phyloP scores from a whole-genome alignment of 257 asterid genomes.

The Ophiorrhiza pumila region DNA sequence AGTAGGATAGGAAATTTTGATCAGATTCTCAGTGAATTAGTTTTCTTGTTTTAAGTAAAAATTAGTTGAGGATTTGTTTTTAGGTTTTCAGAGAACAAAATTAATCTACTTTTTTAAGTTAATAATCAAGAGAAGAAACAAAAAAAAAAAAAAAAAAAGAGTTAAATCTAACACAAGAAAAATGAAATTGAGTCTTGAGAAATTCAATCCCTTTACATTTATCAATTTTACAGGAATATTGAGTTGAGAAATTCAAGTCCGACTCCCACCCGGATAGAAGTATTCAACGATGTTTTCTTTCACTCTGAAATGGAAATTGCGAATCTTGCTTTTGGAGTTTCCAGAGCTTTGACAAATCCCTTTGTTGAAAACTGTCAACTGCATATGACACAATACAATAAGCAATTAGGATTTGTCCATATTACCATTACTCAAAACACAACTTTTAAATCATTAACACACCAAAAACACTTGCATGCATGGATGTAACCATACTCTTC shows the following conservation, averaged over 20 bases:
- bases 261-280: conserved; percentile 78
- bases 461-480: too few species aligned
- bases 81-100: too few species aligned
- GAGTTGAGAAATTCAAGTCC: conserved; percentile 19
- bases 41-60: too few species aligned
- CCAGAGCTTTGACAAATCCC: conserved; percentile 38
- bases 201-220: not conserved
- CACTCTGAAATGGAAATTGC: conserved; percentile 72
- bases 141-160: too few species aligned
- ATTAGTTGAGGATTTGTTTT: too few species aligned
- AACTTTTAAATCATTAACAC: too few species aligned
- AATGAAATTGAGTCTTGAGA: not conserved
- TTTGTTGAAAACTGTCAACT: conserved; percentile 68
- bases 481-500: too few species aligned
- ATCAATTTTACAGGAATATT: not conserved
- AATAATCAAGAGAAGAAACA: too few species aligned
- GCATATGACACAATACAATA: conserved; percentile 18
- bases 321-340: conserved; percentile 43
- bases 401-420: not conserved
- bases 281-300: conserved; percentile 72
- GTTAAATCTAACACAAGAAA: too few species aligned
- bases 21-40: too few species aligned
- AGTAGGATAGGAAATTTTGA: too few species aligned
- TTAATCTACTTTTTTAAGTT: too few species aligned
- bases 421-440: not conserved